A percentile compares a stretch with the other conserved stretches of the same genome.
Conservation (phyloP, 2,329 filamentous ascomycete species). For the Trichoderma sp. region DNA sequence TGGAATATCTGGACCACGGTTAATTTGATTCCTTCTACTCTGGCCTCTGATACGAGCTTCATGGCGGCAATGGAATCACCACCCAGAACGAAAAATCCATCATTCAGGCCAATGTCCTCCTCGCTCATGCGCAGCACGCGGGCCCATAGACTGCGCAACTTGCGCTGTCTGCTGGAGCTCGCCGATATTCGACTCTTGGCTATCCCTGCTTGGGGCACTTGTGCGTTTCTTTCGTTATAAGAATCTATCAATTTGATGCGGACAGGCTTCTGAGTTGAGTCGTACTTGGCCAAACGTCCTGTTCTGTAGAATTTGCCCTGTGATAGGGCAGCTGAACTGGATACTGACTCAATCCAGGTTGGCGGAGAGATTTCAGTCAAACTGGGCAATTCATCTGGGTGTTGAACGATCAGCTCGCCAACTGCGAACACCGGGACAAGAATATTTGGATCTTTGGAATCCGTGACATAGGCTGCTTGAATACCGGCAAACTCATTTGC, state of each 20-base stretch:
- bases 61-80: conserved; percentile 61
- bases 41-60: conserved; percentile 56
- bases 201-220: not conserved
- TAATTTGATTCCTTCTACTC: conserved; percentile 46
- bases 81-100: conserved; percentile 60
- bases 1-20: conserved; percentile 57
- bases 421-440: conserved; percentile 41
- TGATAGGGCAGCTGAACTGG: conserved; percentile 11
- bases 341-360: not conserved
- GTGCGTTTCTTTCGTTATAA: conserved; percentile 16
- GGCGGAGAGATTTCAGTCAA: not conserved
- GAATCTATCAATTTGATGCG: conserved; percentile 32
- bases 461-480: conserved; percentile 40
- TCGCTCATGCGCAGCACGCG: conserved; percentile 43
- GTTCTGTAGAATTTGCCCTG: conserved; percentile 38
- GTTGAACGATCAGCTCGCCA: conserved; percentile 45
- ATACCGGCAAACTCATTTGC: conserved; percentile 27
- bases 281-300: conserved; percentile 40
- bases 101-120: conserved; percentile 49
- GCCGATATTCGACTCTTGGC: conserved; percentile 35
- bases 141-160: conserved; percentile 48
- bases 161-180: conserved; percentile 42
- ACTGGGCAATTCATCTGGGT: not conserved
- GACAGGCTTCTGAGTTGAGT: conserved; percentile 25
- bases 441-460: conserved; percentile 34